Base-by-base conservation (phyloP, 139 green algal genomes). In the Chlorella ohadii region DNA sequence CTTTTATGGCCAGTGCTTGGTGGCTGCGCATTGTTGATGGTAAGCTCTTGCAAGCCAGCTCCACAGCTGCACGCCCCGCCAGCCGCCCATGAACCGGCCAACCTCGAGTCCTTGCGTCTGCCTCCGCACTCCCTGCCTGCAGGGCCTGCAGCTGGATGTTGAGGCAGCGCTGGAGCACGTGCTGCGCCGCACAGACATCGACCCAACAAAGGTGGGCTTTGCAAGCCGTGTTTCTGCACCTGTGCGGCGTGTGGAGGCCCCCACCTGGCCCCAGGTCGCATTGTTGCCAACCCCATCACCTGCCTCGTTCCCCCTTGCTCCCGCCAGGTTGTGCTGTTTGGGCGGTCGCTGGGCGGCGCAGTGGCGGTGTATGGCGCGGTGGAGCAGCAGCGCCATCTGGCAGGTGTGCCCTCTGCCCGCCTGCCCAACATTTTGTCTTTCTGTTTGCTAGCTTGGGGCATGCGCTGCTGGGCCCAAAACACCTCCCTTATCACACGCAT, bases 281-380 rank as follows among this genome's bases (percentile, higher is more conserved):
- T 67, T 25, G 27, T 67, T 67, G 61, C 11, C 61, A 9, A 25
- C 61, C 13, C 23, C 61, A n/a, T n/a, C n/a, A n/a, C 61, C 61
- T 25, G 25, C 61, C 25, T 27, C 9, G 61, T 25, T 3, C 61
- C 15, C 3, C 61, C 27, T n/a, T n/a, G n/a, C n/a, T n/a, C n/a
- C n/a, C 51, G 3, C 2, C 78, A 77, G 31, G 82, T 98, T 33
- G 88, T 94, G 28, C 57, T 97, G n/a, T 94, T 97, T 82, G 95
- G 95, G 4, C 86, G 92, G 39, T 97, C 93, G 2, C 84, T 98
- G 66, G 95, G 95, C 0, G 95, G 95, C 25, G 95, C 95, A 3
- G 94, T 98, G 36, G 94, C 94, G 0, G 88, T 96, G 12, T 86
- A 97, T 68, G 72, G 55, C 44, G 66, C 79, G 22, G 33, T 3